These are phyloP conservation scores for Epichloe hybrida DNA, from an alignment of 2,329 filamentous ascomycete species.

Conservation along the genomic window DNA sequence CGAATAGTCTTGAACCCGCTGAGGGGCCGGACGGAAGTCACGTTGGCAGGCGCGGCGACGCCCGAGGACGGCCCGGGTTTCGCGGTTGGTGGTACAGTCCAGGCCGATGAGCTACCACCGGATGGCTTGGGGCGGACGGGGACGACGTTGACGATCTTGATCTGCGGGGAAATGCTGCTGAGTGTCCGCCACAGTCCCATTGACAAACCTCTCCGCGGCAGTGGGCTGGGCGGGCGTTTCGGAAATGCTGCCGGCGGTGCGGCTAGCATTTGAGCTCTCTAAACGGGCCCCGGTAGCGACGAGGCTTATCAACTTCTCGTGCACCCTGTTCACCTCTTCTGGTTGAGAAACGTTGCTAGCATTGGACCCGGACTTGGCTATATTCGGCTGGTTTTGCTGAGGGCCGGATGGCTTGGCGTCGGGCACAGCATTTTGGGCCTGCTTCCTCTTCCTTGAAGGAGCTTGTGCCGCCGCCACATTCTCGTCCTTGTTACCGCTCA, in stretches of 20 bases:
- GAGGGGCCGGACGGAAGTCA: neutral
- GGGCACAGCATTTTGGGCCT: too few relatives aligned
- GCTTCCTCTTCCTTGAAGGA: too few relatives aligned
- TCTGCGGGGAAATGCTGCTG: neutral
- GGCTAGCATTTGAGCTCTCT: neutral
- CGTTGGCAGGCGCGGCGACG: neutral
- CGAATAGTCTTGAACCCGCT: conserved; percentile 1
- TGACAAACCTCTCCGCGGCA: neutral
- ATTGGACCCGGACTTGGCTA: neutral
- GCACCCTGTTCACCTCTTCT: neutral
- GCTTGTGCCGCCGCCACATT: neutral
- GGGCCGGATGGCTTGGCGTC: too few relatives aligned
- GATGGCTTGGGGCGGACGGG: neutral
- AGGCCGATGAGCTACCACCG: neutral
- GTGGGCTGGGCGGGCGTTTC: neutral
- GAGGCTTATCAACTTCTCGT: neutral
- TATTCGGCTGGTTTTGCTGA: neutral
- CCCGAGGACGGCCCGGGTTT: neutral
- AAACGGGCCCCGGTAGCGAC: neutral
- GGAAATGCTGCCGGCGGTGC: neutral
- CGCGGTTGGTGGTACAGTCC: neutral
- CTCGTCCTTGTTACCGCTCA: too few relatives aligned
- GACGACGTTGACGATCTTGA: neutral
- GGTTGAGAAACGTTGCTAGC: neutral
- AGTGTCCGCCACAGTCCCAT: neutral